Evolutionary conservation across 1,284 basidiomycete genomes (phyloP).

Genomic region (Irpex rosettiformis): DNA sequence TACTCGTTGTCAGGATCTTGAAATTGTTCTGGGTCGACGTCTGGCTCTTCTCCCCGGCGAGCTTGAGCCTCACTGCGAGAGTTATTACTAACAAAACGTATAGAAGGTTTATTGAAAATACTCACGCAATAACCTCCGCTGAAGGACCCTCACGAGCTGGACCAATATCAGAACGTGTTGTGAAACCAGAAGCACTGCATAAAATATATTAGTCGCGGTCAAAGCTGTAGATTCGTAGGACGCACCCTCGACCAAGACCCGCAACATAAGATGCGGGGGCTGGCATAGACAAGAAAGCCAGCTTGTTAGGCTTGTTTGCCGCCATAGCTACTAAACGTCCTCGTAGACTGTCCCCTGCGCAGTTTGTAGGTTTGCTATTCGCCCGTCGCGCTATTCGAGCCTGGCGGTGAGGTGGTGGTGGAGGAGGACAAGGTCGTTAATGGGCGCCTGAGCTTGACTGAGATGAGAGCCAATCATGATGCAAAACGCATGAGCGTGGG

Average conservation of each 20-base stretch:
- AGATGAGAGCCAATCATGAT: background rate
- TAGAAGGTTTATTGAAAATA: conserved; percentile 18
- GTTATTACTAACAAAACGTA: background rate
- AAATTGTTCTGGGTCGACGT: conserved; percentile 85
- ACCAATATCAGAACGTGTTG: conserved; percentile 97
- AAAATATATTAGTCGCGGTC: background rate
- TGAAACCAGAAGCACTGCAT: conserved; percentile 93
- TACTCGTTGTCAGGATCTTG: conserved; percentile 98
- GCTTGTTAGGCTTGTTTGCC: conserved; percentile 63
- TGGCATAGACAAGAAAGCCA: conserved; percentile 82
- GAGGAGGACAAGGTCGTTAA: background rate
- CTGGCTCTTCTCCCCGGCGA: conserved; percentile 80
- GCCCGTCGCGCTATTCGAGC: no score
- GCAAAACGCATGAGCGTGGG: no score
- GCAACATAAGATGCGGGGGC: conserved; percentile 94
- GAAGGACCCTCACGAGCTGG: conserved; percentile 94
- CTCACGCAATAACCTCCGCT: conserved; percentile 82
- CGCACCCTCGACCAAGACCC: conserved; percentile 91
- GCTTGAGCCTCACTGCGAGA: conserved; percentile 73
- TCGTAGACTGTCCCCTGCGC: background rate
- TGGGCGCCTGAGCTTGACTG: background rate
- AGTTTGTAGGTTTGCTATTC: background rate
- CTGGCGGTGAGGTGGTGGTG: background rate
- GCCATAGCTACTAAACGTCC: conserved; percentile 34
- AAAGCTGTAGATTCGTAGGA: background rate